A percentile compares a stretch with the other conserved stretches of the same genome.
Conservation (phyloP, 2,329 filamentous ascomycete genomes). For the Xylariaceae sp. region DNA sequence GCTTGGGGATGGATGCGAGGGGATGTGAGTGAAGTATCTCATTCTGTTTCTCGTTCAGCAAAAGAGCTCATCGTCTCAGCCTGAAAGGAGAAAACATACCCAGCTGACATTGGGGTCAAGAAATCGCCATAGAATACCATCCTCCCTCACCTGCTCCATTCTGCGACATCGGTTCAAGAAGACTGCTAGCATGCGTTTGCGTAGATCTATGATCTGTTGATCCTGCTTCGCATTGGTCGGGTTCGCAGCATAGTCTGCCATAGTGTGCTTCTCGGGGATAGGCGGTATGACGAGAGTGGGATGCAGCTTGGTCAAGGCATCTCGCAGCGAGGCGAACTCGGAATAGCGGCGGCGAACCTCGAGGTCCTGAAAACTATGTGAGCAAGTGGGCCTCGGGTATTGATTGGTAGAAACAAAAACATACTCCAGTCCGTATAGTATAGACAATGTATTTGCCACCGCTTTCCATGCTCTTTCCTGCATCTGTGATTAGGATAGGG, state of each 20-base stretch:
- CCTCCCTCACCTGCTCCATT: slow-evolving; percentile 87
- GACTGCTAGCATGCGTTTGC: slow-evolving; percentile 94
- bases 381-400: slow-evolving; percentile 11
- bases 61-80: not conserved
- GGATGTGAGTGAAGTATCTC: slow-evolving; percentile 94
- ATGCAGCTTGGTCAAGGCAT: slow-evolving; percentile 85
- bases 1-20: slow-evolving; percentile 87
- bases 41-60: slow-evolving; percentile 53
- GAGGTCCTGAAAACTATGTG: slow-evolving; percentile 62
- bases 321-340: slow-evolving; percentile 87
- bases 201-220: slow-evolving; percentile 89
- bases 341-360: slow-evolving; percentile 95
- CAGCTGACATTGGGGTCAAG: slow-evolving; percentile 97
- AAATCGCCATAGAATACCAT: slow-evolving; percentile 97
- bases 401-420: slow-evolving; percentile 23
- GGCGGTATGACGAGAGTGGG: slow-evolving; percentile 94
- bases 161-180: slow-evolving; percentile 90
- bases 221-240: slow-evolving; percentile 98
- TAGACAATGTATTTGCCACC: slow-evolving; percentile 95
- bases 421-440: slow-evolving; percentile 89
- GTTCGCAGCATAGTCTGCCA: slow-evolving; percentile 97
- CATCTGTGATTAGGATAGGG: slow-evolving; percentile 87
- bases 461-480: slow-evolving; percentile 90
- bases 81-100: slow-evolving; percentile 51
- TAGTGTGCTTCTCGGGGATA: slow-evolving; percentile 97